These are phyloP conservation scores for Mortierella sp. DNA, from an alignment of 371 early-diverging fungal species.

Conservation along the genomic window DNA sequence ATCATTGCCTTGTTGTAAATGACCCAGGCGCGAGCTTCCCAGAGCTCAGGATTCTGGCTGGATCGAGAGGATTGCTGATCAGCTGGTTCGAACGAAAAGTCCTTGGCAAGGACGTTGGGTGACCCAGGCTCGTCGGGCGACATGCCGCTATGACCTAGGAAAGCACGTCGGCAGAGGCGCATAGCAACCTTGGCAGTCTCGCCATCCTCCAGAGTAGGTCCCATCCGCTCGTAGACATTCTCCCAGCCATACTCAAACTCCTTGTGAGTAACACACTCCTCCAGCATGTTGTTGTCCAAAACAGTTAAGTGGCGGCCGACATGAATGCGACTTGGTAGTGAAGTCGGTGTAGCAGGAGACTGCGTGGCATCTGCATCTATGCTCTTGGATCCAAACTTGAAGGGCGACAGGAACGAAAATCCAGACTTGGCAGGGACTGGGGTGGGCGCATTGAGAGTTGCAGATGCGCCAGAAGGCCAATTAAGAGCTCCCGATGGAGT, in stretches of 20 bases:
- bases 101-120: slow-evolving; percentile 22
- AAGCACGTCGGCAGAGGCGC: slow-evolving; percentile 51
- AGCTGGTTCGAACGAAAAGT: slow-evolving; percentile 15
- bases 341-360: background rate
- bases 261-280: slow-evolving; percentile 44
- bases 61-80: background rate
- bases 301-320: slow-evolving; percentile 46
- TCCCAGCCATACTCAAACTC: slow-evolving; percentile 55
- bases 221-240: slow-evolving; percentile 53
- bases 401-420: slow-evolving; percentile 44
- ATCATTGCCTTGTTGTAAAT: slow-evolving; percentile 53
- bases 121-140: slow-evolving; percentile 21
- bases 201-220: slow-evolving; percentile 39
- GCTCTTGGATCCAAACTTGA: slow-evolving; percentile 40
- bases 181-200: slow-evolving; percentile 50
- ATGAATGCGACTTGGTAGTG: slow-evolving; percentile 47
- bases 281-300: slow-evolving; percentile 51
- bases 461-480: slow-evolving; percentile 4
- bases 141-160: slow-evolving; percentile 39
- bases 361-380: background rate
- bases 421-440: slow-evolving; percentile 25
- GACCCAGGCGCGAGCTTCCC: slow-evolving; percentile 58
- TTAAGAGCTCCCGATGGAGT: slow-evolving; percentile 43
- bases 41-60: slow-evolving; percentile 31
- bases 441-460: slow-evolving; percentile 5